Evolutionary conservation across 768 basidiomycete species (phyloP).

Genomic region (Leccinum subgranulosum): DNA sequence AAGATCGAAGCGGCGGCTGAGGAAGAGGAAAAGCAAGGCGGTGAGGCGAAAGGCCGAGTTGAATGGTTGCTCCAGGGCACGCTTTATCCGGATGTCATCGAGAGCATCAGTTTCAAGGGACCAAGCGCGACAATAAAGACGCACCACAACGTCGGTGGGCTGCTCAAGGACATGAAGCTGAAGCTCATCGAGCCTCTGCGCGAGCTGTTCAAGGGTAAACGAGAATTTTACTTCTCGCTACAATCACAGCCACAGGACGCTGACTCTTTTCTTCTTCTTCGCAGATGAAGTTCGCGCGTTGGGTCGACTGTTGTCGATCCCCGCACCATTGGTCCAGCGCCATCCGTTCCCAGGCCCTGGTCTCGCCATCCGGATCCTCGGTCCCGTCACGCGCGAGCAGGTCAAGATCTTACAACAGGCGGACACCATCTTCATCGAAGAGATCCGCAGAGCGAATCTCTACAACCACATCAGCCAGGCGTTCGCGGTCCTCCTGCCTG

Average conservation of each 20-base stretch:
- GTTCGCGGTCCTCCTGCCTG: slow-evolving; percentile 93
- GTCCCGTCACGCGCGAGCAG: slow-evolving; percentile 91
- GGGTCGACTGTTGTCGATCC: slow-evolving; percentile 88
- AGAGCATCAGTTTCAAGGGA: slow-evolving; percentile 99
- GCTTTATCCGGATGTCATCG: slow-evolving; percentile 98
- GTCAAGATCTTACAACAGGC: slow-evolving; percentile 89
- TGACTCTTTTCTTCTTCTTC: not conserved
- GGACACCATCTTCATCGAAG: slow-evolving; percentile 95
- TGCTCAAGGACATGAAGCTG: slow-evolving; percentile 96
- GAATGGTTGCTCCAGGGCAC: slow-evolving; percentile 99
- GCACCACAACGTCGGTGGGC: slow-evolving; percentile 97
- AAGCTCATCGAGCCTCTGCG: slow-evolving; percentile 97
- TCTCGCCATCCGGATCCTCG: slow-evolving; percentile 95
- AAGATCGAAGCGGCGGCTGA: slow-evolving; percentile 84
- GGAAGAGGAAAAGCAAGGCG: slow-evolving; percentile 65
- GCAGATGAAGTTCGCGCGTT: slow-evolving; percentile 94
- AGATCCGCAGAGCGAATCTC: slow-evolving; percentile 88
- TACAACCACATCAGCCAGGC: slow-evolving; percentile 96
- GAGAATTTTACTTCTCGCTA: not conserved
- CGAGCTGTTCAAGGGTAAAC: slow-evolving; percentile 94
- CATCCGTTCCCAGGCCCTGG: slow-evolving; percentile 99
- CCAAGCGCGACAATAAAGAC: slow-evolving; percentile 99
- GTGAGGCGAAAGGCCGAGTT: slow-evolving; percentile 80
- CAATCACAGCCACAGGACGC: not conserved
- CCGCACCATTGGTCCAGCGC: slow-evolving; percentile 87